Evolutionary conservation across 768 basidiomycete genomes (phyloP).

Genomic region (Xerocomus potaroensis): DNA sequence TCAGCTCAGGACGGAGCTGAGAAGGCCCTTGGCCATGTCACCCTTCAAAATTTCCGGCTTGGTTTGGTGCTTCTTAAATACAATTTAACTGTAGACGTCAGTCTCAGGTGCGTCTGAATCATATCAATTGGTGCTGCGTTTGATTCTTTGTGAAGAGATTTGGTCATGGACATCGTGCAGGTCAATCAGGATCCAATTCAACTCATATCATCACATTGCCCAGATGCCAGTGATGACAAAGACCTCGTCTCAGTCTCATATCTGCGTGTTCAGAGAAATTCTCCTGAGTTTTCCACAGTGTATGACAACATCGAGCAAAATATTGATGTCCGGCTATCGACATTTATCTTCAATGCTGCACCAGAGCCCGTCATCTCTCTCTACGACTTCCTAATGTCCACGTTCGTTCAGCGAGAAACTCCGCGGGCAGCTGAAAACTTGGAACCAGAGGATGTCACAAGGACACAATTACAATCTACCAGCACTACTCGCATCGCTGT

Average conservation of each 20-base stretch:
- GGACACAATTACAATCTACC: conserved; percentile 10
- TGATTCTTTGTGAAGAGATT: conserved; percentile 44
- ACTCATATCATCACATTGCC: conserved; percentile 60
- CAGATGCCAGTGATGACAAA: conserved; percentile 38
- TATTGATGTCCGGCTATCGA: conserved; percentile 83
- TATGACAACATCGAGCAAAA: conserved; percentile 87
- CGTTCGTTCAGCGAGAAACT: conserved; percentile 63
- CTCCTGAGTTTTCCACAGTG: conserved; percentile 76
- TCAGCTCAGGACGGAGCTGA: conserved; percentile 60
- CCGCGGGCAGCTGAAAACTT: conserved; percentile 5
- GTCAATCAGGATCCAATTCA: conserved; percentile 47
- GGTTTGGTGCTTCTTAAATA: conserved; percentile 72
- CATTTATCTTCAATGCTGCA: conserved; percentile 81
- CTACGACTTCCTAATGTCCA: conserved; percentile 97
- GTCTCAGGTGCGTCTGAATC: conserved; percentile 52
- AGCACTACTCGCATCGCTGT: conserved; percentile 78
- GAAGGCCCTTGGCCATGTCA: conserved; percentile 70
- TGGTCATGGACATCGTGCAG: conserved; percentile 73
- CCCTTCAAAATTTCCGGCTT: conserved; percentile 74
- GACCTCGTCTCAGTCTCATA: conserved; percentile 82
- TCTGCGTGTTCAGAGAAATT: conserved; percentile 70
- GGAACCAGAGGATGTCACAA: conserved; percentile 5
- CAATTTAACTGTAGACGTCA: conserved; percentile 83
- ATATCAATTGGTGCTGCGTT: neutral
- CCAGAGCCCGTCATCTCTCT: conserved; percentile 88